Evolutionary conservation across 768 basidiomycete genomes (phyloP).

Genomic region (Sistotremastrum niveocremeum): DNA sequence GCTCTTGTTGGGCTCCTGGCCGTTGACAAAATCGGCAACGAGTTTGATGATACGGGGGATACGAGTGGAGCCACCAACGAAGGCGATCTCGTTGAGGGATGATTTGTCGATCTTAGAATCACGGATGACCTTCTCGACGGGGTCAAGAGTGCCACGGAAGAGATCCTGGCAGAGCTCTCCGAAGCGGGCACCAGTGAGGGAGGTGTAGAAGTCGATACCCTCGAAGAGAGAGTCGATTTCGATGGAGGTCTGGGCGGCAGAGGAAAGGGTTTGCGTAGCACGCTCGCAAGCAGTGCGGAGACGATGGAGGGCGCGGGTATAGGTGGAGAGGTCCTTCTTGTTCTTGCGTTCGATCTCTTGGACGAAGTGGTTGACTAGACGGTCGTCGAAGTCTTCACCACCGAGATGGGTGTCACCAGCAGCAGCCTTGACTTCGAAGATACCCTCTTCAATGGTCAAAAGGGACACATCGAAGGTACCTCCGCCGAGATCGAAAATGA

Average conservation of each 20-base stretch:
- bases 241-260: constrained; percentile 37
- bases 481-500: constrained; percentile 63
- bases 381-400: constrained; percentile 38
- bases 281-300: constrained; percentile 38
- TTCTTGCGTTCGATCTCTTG: constrained; percentile 39
- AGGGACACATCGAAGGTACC: constrained; percentile 66
- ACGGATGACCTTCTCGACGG: constrained; percentile 39
- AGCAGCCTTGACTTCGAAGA: constrained; percentile 60
- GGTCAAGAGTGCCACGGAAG: constrained; percentile 29
- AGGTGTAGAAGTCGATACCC: constrained; percentile 42
- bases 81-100: constrained; percentile 39
- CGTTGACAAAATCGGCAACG: constrained; percentile 51
- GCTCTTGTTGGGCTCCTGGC: constrained; percentile 50
- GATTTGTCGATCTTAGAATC: constrained; percentile 34
- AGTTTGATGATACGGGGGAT: constrained; percentile 60
- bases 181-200: constrained; percentile 38
- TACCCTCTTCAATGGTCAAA: constrained; percentile 52
- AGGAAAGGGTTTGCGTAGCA: constrained; percentile 38
- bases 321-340: constrained; percentile 34
- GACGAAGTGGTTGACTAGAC: constrained; percentile 34
- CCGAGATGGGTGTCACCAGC: constrained; percentile 51
- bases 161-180: constrained; percentile 35
- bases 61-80: constrained; percentile 56
- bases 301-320: constrained; percentile 33
- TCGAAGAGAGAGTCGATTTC: constrained; percentile 43